Conservation (phyloP, 139 green algal species). For the Volvox africanus region DNA sequence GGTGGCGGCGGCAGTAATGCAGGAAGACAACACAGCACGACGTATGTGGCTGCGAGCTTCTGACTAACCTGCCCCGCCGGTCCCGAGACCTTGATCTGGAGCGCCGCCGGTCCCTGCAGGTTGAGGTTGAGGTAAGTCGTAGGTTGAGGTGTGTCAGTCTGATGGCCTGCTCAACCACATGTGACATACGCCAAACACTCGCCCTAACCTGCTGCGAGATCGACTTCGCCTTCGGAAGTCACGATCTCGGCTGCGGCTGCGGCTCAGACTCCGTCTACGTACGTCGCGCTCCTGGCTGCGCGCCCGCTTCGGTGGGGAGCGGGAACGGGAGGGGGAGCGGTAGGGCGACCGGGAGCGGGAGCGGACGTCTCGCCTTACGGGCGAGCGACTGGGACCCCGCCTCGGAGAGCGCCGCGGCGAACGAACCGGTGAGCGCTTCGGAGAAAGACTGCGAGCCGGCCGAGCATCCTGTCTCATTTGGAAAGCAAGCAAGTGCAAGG, state of each 20-base stretch:
- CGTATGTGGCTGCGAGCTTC: too few species aligned
- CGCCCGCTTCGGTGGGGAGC: not conserved
- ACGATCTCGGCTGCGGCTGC: not conserved
- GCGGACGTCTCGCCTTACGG: not conserved
- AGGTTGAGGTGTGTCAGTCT: not conserved
- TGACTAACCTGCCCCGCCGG: not conserved
- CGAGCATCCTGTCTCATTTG: not conserved
- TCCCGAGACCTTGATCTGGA: conserved; percentile 21
- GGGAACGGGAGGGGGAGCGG: not conserved
- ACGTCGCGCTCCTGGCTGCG: not conserved
- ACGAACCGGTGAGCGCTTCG: not conserved
- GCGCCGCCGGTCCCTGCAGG: conserved; percentile 19
- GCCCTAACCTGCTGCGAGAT: conserved; percentile 23
- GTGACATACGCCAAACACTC: too few species aligned
- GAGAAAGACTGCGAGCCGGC: conserved; percentile 1
- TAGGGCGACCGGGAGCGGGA: not conserved
- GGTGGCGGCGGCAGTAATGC: too few species aligned
- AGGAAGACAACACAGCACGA: too few species aligned
- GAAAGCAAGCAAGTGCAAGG: not conserved
- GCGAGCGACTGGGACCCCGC: not conserved
- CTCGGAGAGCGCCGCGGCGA: conserved; percentile 3
- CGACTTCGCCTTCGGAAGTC: conserved; percentile 1
- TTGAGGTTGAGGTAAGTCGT: too few species aligned
- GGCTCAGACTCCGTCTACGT: conserved; percentile 6
- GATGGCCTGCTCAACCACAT: too few species aligned